Base-by-base conservation (phyloP, 192 early-diverging fungal genomes). In the Spizellomyces punctatus region DNA sequence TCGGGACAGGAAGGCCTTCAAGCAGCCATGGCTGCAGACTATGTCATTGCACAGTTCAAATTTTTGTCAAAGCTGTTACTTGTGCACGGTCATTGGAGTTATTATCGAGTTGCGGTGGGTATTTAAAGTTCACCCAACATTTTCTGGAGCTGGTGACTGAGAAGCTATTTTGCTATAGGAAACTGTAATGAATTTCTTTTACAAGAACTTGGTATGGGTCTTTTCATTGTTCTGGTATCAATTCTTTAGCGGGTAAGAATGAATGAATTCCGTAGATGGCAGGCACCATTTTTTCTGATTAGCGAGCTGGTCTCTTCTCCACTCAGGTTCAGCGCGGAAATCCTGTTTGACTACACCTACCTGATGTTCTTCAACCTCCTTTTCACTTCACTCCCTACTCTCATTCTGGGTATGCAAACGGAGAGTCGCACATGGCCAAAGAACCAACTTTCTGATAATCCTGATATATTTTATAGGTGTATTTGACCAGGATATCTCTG, bases 71-170 rank as follows among this genome's bases (percentile, higher is more conserved):
- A 85, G 52, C 79, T 95, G 12, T 72, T 96, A 41, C 81, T 99
- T n/a, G 95, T 98, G 5, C 96, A 99, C 76, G 96, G 96, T n/a
- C 87, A 90, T 0, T 98, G 95, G 96, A 91, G 91, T 64, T 99
- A 99, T 80, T 93, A 92, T 71, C 85, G 96, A 41, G 82, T 96
- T 16, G 83, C 93, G 42, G 86, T 70, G 69, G 19, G 66, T 46
- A 22, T 12, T 5, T 57, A 5, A 48, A 36, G n/a, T 36, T 36
- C 27, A 19, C 4, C 5, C 22, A 22, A n/a, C 12, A 61, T 2
- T 61, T 0, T 12, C 59, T 14, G 12, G 17, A 54, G 0, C 50
- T 12, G 17, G 50, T n/a, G 17, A 54, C 17, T 54, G 17, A 54
- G 14, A 19, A n/a, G 14, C 17, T 16, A 16, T 36, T 42, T 6